Evolutionary conservation across 208 protist species (phyloP), one percentile per base, ranked within the genome.

Genomic region (Leishmania mexicana): DNA sequence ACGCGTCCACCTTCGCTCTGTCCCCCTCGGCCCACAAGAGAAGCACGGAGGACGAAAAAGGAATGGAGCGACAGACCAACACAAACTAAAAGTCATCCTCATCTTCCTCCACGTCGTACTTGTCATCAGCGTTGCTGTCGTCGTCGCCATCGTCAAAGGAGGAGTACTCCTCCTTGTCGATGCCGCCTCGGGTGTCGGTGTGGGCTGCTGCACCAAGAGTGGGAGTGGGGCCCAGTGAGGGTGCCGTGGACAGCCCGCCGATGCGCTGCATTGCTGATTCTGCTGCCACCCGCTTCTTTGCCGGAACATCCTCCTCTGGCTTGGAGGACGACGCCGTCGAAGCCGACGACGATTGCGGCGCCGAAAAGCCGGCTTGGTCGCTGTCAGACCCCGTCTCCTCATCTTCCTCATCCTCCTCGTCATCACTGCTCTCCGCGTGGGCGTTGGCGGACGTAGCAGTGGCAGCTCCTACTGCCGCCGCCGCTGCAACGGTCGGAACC

Each of bases 21-120:
- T 35, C 67, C 40, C 24, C 67, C 67, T 49, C 67, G 28, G 13
- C 70, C 21, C 45, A 35, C 42, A 74, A 60, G 73, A 62, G 3
- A 62, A 2, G 17, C 31, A 0, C 15, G 35, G 53, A 57, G 73
- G 6, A 4, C n/a, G 51, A 76, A 51, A 40, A 31, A 62, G 2
- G 68, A 74, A 31, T 1, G 40, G 28, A 31, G 28, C 19, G 28
- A 35, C n/a, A 21, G 65, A 11, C 17, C 70, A 45, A 74, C 70
- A 28, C 19, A 8, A 28, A 35, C 70, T 94, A 97, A 88, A 97
- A 97, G 60, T 97, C 94, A 79, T 97, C 94, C 76, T 93, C 89
- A 79, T 97, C 94, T 81, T 95, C 92, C 35, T 97, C 91, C 28
- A 95, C 88, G 31, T 90, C 83, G 72, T 89, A 84, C 77, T 90